Percentiles rank a stretch among this genome's conserved stretches.
Evolutionary conservation across 768 basidiomycete genomes (phyloP).

Genomic region (Pleurotus eryngii): DNA sequence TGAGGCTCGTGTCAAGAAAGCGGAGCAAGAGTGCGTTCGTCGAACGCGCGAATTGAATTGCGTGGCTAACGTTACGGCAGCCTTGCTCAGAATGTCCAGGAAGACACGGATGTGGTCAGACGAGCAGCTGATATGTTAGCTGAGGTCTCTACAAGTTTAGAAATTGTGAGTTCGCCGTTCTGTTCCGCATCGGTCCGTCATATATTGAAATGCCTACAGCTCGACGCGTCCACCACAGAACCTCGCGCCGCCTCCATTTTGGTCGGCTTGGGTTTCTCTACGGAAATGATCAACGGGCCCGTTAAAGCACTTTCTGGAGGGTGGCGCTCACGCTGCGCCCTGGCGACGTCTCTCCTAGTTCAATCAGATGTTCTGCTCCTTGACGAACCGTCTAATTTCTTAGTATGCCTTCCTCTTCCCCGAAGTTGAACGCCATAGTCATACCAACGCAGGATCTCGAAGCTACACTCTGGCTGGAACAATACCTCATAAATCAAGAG

Average conservation of each 20-base stretch:
- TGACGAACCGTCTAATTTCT: conserved; percentile 55
- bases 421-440: neutral
- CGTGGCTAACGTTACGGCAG: conserved; percentile 11
- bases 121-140: conserved; percentile 23
- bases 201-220: conserved; percentile 14
- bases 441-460: conserved; percentile 35
- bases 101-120: conserved; percentile 17
- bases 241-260: conserved; percentile 51
- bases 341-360: conserved; percentile 57
- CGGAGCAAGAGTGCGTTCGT: conserved; percentile 28
- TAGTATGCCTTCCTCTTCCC: conserved; percentile 13
- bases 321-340: conserved; percentile 58
- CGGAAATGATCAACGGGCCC: conserved; percentile 33
- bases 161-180: conserved; percentile 12
- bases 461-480: conserved; percentile 51
- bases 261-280: conserved; percentile 55
- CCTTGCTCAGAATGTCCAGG: conserved; percentile 17
- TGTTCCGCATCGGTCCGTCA: neutral
- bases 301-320: conserved; percentile 56
- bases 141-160: conserved; percentile 24
- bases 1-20: conserved; percentile 36
- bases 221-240: conserved; percentile 40
- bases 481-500: conserved; percentile 41
- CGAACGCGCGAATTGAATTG: conserved; percentile 17
- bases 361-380: conserved; percentile 55